Base-by-base conservation (phyloP, 139 green algal genomes). In the Axilococcus clingmanii region DNA sequence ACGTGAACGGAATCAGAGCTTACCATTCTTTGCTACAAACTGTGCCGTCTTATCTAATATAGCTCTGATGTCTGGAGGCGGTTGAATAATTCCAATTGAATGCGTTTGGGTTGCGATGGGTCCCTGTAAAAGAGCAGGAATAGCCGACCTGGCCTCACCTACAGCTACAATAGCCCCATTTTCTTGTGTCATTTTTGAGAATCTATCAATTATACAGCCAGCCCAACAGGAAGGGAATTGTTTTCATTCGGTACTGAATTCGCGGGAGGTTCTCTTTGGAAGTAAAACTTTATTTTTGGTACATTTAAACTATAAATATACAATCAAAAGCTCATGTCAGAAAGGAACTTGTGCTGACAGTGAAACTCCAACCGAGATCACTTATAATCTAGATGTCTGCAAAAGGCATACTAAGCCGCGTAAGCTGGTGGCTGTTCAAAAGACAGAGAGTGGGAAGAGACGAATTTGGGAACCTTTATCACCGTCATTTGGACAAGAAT, bases 31-130 rank as follows among this genome's bases (percentile, higher is more conserved):
- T 1, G 85, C 85, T 9, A 99, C 92, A 63, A 98, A 99, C 38
- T 86, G 66, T 7, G 92, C 91, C 9, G 92, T 97, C 57, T 99
- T 99, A 63, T 98, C 92, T n/a, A 93, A 77, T 58, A 98, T 97
- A 12, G 80, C 85, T 9, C 84, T 53, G 31, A 98, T 95, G 50
- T 98, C 91, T 7, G 86, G 87, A 1, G 91, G 91, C 25, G 91
- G 91, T 23, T 86, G 44, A 31, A 98, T 96, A 23, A 97, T 53
- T 8, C 91, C 91, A 17, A 98, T 85, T 1, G 76, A 80, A 20
- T 81, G 68, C 3, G 91, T 98, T 30, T 96, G 90, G 2, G 85
- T 96, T 4, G 80, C 73, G 7, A 93, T 40, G 12, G 19, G 40
- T 12, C 33, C 33, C 25, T 51, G 25, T 16, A 15, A 7, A 29